Evolutionary conservation across 2,329 filamentous ascomycete species (phyloP), one percentile per base, ranked within the genome.

Genomic region (Colletotrichum godetiae): DNA sequence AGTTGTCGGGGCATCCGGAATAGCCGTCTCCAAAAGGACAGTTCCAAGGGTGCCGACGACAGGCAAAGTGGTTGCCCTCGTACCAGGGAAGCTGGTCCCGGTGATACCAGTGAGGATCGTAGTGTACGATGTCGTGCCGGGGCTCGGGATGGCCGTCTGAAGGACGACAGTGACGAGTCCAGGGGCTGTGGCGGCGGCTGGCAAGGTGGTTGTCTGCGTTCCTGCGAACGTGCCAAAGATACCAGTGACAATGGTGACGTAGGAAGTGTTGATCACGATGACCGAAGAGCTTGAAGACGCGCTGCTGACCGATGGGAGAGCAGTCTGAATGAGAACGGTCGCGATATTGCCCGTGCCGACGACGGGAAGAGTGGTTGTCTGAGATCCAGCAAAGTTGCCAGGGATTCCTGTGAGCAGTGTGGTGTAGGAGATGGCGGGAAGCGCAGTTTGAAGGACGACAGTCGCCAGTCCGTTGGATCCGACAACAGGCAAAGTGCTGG

Each of bases 131-230:
- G 22, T 59, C 13, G 53, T 33, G 22, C 65, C 52, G 5, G 53
- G 19, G 22, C 57, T 72, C 3, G 69, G 31, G 7, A 72, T 62
- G 3, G 65, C 65, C 29, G 69, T 72, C 4, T 72, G 65, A 2
- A 72, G 37, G 3, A 72, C 35, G 15, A 72, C 69, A 10, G 69
- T 72, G 10, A 69, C 53, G 15, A 68, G 19, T 6, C 37, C 65
- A 19, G 68, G 68, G 8, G 61, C 68, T 37, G 22, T 69, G 29
- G 29, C 53, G 52, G 52, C 69, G 24, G 69, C 52, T n/a, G 57
- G 31, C 15, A 72, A 31, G 2, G 69, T 72, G 2, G 58, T 68
- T 33, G 65, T 69, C 31, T 62, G 69, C 22, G 69, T 72, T 5
- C 69, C 69, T 7, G 57, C 19, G 15, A 72, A 72, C 1, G 12